Evolutionary conservation across 176 grass and related monocot species (phyloP), one percentile per base, ranked within the genome.

Genomic region (Saccharum officinarum): DNA sequence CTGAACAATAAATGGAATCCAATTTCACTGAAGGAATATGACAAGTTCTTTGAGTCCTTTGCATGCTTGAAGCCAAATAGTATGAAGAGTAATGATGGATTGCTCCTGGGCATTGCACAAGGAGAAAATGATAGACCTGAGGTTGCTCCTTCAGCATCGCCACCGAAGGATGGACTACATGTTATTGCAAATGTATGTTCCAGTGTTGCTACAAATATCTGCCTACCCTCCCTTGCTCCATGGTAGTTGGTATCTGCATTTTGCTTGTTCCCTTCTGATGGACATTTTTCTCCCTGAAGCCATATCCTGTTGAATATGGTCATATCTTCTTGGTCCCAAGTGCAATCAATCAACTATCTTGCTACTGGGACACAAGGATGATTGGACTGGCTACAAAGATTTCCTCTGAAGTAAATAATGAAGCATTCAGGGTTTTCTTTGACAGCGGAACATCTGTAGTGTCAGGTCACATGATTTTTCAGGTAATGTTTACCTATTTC

Each of bases 221-320:
- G 30, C 39, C 42, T 54, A 77, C 10, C n/a, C 17, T 22, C 40
- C 11, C 22, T 75, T 38, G 0, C 17, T 54, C 14, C 66, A 18
- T 77, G 18, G 34, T 54, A 55, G 78, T 55, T 86, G 42, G 6
- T 40, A 81, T 69, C 47, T 52, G 52, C 40, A 65, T 86, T 41
- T 28, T 86, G 6, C 3, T 28, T 90, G 36, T 49, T 77, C 5
- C 22, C 75, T 61, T 79, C 75, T 87, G 50, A 73, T 87, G 69
- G 78, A 20, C 33, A 84, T 71, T 82, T 87, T 82, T 82, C 23
- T 25, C 31, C 41, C 67, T 70, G 61, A 76, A 95, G 88, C 78
- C 28, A 65, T 74, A 92, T 88, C 93, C 93, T 81, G 85, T 95
- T 40, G 93, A 95, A 79, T 92, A 92, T 84, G 93, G 93, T 38